Conservation (phyloP, 345 rosid species). For the Melastoma malabathricum region DNA sequence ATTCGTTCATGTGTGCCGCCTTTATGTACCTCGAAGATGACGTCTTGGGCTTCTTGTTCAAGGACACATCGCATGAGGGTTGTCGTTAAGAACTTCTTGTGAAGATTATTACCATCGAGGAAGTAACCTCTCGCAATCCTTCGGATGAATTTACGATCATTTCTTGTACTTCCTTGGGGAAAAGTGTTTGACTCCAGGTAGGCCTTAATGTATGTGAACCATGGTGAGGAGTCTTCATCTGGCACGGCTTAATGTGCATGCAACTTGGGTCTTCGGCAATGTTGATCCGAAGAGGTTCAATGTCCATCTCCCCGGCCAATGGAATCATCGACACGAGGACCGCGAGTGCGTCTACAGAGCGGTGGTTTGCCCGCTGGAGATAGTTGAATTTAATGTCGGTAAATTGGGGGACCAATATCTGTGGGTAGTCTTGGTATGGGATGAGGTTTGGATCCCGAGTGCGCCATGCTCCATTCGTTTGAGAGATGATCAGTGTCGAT, state of each 20-base stretch:
- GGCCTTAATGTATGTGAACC: background rate
- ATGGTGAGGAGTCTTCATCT: background rate
- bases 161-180: background rate
- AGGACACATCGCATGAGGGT: background rate
- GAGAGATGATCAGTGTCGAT: too few relatives aligned
- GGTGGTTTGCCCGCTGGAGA: too few relatives aligned
- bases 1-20: background rate
- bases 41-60: background rate
- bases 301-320: background rate
- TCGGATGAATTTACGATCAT: background rate
- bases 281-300: too few relatives aligned
- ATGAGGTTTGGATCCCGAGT: background rate
- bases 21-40: background rate
- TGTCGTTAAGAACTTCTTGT: background rate
- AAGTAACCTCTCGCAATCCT: background rate
- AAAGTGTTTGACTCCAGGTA: background rate
- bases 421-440: background rate
- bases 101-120: background rate
- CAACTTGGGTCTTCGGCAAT: too few relatives aligned
- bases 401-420: too few relatives aligned
- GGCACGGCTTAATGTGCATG: too few relatives aligned
- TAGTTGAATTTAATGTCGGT: background rate
- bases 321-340: background rate
- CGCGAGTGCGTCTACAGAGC: too few relatives aligned
- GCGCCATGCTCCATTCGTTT: background rate